A percentile compares a stretch with the other conserved stretches of the same genome.
Evolutionary conservation across 2,329 filamentous ascomycete species (phyloP).

Genomic region (Teratosphaeriaceae sp.): DNA sequence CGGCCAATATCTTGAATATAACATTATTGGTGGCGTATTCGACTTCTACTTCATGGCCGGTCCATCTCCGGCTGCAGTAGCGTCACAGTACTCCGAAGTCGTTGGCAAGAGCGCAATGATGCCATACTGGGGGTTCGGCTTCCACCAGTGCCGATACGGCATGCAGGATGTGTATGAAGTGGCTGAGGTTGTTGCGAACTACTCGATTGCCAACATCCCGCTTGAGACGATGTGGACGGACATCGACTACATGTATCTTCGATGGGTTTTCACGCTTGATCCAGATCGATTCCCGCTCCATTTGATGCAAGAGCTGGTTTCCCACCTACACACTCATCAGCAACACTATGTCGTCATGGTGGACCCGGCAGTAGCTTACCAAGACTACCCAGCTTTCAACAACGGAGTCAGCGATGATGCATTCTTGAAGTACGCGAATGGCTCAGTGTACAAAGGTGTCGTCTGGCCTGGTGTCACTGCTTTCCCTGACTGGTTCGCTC

Average conservation of each 20-base stretch:
- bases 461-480: constrained; percentile 62
- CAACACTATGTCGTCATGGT: constrained; percentile 57
- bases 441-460: constrained; percentile 52
- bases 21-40: constrained; percentile 67
- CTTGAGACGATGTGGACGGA: constrained; percentile 54
- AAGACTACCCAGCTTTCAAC: constrained; percentile 51
- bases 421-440: constrained; percentile 50
- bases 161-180: constrained; percentile 56
- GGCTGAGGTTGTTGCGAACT: constrained; percentile 60
- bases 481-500: constrained; percentile 63
- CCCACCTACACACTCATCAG: constrained; percentile 44
- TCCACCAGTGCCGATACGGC: constrained; percentile 46
- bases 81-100: constrained; percentile 45
- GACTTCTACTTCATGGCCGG: constrained; percentile 54
- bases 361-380: constrained; percentile 54
- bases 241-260: constrained; percentile 34
- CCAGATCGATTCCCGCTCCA: constrained; percentile 55
- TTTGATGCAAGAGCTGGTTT: constrained; percentile 56
- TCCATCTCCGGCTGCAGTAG: constrained; percentile 39
- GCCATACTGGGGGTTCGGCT: constrained; percentile 47
- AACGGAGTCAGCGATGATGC: constrained; percentile 53
- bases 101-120: constrained; percentile 44
- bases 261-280: constrained; percentile 59
- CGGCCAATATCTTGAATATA: constrained; percentile 71
- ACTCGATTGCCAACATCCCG: constrained; percentile 57